Evolutionary conservation across 768 basidiomycete species (phyloP).

Genomic region (Lactarius trivialis): DNA sequence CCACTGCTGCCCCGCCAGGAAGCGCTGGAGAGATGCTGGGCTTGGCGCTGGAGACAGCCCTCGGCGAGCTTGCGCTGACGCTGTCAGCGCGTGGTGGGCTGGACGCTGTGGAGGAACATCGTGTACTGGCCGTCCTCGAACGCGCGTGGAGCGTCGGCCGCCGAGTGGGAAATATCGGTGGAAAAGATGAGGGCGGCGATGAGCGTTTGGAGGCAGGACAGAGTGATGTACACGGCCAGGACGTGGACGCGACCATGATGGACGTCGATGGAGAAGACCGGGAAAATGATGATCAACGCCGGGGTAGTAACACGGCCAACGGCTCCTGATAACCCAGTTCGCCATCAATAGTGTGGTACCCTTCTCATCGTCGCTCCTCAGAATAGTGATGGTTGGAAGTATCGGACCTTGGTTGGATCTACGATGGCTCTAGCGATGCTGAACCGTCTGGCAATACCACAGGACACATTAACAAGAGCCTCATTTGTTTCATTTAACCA

Average conservation of each 20-base stretch:
- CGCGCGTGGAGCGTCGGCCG: conserved; percentile 15
- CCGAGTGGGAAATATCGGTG: background rate
- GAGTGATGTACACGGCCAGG: background rate
- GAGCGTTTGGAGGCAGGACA: background rate
- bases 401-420: background rate
- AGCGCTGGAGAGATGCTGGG: background rate
- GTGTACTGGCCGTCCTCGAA: conserved; percentile 12
- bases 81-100: background rate
- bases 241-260: background rate
- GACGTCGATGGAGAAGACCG: background rate
- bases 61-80: conserved; percentile 11
- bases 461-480: too few species aligned
- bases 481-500: too few species aligned
- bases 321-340: background rate
- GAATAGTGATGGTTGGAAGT: background rate
- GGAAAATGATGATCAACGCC: background rate
- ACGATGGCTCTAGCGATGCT: background rate
- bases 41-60: conserved; percentile 1
- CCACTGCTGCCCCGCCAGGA: background rate
- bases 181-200: background rate
- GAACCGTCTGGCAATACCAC: background rate
- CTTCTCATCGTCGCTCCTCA: background rate
- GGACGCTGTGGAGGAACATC: conserved; percentile 8
- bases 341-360: background rate
- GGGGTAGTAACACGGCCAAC: background rate